These are phyloP conservation scores for Kuraishia piskuri DNA, from an alignment of 805 yeast species.

Conservation along the genomic window DNA sequence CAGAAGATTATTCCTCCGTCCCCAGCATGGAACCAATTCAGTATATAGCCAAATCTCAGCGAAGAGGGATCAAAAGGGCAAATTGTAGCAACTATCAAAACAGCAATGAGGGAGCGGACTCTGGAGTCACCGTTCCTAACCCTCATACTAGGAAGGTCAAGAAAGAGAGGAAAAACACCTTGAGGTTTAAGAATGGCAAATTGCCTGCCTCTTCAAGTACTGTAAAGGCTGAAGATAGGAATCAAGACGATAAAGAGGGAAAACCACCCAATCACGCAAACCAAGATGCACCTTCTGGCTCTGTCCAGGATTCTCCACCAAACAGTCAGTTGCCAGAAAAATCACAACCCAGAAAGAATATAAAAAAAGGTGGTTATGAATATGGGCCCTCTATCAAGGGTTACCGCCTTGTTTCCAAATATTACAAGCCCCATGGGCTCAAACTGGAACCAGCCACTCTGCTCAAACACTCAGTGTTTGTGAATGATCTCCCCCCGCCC, in stretches of 20 bases:
- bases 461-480: neutral
- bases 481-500: neutral
- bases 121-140: neutral
- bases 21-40: neutral
- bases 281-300: neutral
- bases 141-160: neutral
- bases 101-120: neutral
- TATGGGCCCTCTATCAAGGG: conserved; percentile 33
- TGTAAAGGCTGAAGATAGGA: neutral
- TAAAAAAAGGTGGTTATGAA: conserved; percentile 13
- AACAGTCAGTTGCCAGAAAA: neutral
- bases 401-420: conserved; percentile 26
- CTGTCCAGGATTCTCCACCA: neutral
- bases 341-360: neutral
- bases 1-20: neutral
- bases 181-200: neutral
- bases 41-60: neutral
- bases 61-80: neutral
- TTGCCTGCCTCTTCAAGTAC: neutral
- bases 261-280: neutral
- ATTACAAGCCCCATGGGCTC: neutral
- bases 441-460: neutral
- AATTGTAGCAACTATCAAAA: neutral
- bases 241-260: neutral
- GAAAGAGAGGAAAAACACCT: neutral